Evolutionary conservation across 305 asterid species (phyloP), one percentile per base, ranked within the genome.

Genomic region (Fraxinus paxiana): DNA sequence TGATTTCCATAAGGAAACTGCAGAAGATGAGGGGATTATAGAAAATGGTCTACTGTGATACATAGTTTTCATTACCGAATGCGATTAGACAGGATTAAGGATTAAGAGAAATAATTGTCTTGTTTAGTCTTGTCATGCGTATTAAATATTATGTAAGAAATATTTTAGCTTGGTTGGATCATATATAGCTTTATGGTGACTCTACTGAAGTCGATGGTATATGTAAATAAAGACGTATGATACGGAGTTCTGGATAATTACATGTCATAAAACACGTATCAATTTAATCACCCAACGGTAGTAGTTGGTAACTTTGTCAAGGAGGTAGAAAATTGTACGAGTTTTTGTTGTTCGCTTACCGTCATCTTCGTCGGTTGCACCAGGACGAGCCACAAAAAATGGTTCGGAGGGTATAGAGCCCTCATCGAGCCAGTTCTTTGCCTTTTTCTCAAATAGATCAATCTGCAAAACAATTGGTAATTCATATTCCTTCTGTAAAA

Each of bases 381-480:
- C 95, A 0, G 97, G 98, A 6, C 97, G 91, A 17, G 97, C 80
- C 86, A 96, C 98, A 46, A 96, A 96, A 77, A 94, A 82, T 22
- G 99, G 99, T 75, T 96, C 99, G 0, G 98, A 94, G 17, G 99
- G 99, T 18, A 92, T 79, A 9, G 97, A 86, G 1, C 97, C 98
- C 80, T 91, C 91, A 41, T 94, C 97, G 69, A 75, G 28, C 99
- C 99, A 96, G 74, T 88, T 96, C 90, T 92, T 92, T 1, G 99
- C 99, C 90, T 84, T 91, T 67, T 94, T 92, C 85, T 87, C 91
- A 7, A 87, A 26, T 76, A 89, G 79, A 76, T 89, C 92, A 74
- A 89, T 76, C 92, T 89, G 86, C 82, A 79, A 67, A 67, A 67
- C 70, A 61, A 61, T 61, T 8, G n/a, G 70, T 22, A 56, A 56